These are phyloP conservation scores for Arthrobotrys pseudoclavata DNA, from an alignment of 2,329 filamentous ascomycete species.

Conservation along the genomic window DNA sequence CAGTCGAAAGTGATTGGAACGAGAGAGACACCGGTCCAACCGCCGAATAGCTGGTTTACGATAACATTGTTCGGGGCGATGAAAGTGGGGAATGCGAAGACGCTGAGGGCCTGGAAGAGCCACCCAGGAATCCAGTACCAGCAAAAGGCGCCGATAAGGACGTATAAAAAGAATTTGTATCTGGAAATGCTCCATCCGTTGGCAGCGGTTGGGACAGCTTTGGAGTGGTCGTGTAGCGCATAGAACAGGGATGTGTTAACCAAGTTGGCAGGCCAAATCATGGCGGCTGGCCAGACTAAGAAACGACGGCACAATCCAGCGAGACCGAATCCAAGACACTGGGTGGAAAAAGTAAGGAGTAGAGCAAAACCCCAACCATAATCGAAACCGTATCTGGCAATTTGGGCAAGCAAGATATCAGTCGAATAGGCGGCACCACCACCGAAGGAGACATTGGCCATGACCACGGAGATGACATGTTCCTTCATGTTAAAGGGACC, in stretches of 20 bases:
- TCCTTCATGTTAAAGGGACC: slow-evolving; percentile 80
- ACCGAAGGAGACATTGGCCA: slow-evolving; percentile 79
- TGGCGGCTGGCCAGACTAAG: slow-evolving; percentile 60
- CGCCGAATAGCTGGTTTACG: slow-evolving; percentile 81
- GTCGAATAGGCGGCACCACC: slow-evolving; percentile 62
- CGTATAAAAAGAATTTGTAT: slow-evolving; percentile 75
- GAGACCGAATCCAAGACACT: slow-evolving; percentile 72
- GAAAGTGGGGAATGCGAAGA: slow-evolving; percentile 80
- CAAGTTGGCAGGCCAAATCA: slow-evolving; percentile 72
- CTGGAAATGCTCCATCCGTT: slow-evolving; percentile 76
- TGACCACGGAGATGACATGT: slow-evolving; percentile 77
- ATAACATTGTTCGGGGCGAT: slow-evolving; percentile 77
- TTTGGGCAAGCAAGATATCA: slow-evolving; percentile 53
- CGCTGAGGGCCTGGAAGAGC: slow-evolving; percentile 77
- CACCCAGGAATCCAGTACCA: slow-evolving; percentile 80
- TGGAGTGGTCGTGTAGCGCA: slow-evolving; percentile 77
- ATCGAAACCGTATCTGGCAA: slow-evolving; percentile 62
- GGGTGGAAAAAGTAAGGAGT: slow-evolving; percentile 69
- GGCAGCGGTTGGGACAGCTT: slow-evolving; percentile 71
- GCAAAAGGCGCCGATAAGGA: slow-evolving; percentile 73
- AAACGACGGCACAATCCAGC: slow-evolving; percentile 66
- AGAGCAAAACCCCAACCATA: slow-evolving; percentile 68
- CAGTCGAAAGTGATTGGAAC: slow-evolving; percentile 82
- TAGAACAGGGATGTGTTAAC: slow-evolving; percentile 78
- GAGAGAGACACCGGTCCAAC: slow-evolving; percentile 76